Conservation (phyloP, 148 eudicot species). For the Nyssa sinensis region DNA sequence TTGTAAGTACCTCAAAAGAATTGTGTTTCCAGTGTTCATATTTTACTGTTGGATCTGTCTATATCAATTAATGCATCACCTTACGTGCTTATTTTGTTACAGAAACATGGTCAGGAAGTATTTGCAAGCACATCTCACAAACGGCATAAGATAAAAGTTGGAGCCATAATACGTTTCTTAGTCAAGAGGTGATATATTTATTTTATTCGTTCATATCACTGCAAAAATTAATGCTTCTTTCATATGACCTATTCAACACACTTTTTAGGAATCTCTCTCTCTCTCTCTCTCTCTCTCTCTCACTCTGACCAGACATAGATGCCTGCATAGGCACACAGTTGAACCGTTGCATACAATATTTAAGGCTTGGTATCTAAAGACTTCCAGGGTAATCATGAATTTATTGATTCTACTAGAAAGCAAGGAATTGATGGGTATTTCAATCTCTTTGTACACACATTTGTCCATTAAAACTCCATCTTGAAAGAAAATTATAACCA, state of each 20-base stretch:
- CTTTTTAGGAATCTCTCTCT: background rate
- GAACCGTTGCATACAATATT: background rate
- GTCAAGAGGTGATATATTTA: slow-evolving; percentile 60
- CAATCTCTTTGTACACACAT: background rate
- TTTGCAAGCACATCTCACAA: slow-evolving; percentile 55
- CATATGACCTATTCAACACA: background rate
- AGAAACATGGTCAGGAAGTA: slow-evolving; percentile 61
- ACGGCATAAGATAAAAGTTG: slow-evolving; percentile 71
- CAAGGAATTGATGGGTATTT: too few relatives aligned
- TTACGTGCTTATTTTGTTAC: slow-evolving; percentile 21
- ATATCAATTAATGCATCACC: background rate
- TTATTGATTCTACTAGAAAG: too few relatives aligned
- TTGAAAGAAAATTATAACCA: background rate
- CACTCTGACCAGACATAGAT: background rate
- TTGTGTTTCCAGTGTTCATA: background rate
- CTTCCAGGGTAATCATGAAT: background rate
- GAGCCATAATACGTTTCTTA: slow-evolving; percentile 57
- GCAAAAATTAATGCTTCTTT: background rate
- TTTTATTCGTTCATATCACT: background rate
- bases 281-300: background rate
- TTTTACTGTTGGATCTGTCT: background rate
- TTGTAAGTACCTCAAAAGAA: slow-evolving; percentile 39
- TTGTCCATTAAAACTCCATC: background rate
- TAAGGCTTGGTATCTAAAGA: background rate
- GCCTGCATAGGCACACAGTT: too few relatives aligned